Evolutionary conservation across 2,329 filamentous ascomycete genomes (phyloP), one percentile per base, ranked within the genome.

Genomic region (Penicillium paneum): DNA sequence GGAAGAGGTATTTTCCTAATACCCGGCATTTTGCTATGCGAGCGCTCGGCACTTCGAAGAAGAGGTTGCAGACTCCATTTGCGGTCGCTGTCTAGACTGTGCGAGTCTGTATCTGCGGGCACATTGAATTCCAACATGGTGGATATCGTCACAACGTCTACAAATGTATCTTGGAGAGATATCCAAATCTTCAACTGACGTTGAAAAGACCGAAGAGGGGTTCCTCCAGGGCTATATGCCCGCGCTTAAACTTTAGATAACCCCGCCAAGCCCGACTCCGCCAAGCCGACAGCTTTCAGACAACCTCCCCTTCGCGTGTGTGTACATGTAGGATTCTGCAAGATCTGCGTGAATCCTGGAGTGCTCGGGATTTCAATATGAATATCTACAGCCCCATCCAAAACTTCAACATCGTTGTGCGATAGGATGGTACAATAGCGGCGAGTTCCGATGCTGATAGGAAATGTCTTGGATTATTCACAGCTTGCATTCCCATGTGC

Each of bases 1-100:
- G 78, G 70, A 5, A 84, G 77, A 0, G 83, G 84, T 4, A 86
- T 74, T 53, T 77, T 81, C 31, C 78, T 74, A 12, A 87, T 67
- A 8, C 80, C 81, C 0, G 83, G 83, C 24, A 83, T 73, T 5
- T 77, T 75, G 44, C 74, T 66, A 66, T 84, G 82, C 45, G 78
- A 80, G 44, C 58, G 62, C 29, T 76, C 74, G 1, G 76, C 77
- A 57, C 65, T 68, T n/a, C 63, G 64, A 32, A 76, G 53, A n/a
- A 76, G 60, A 3, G 64, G 60, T 17, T 62, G 62, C 35, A 67
- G 36, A 5, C 55, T 64, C 69, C 69, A 71, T 66, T 62, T 70
- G 12, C 52, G 59, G 8, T 67, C 56, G 17, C 53, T 38, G 24
- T 60, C 54, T 8, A 54, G 13, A 46, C 54, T 52, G 10, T 10